phyloP scores from a whole-genome alignment of 495 filamentous ascomycete genomes.

The Cercophora newfieldiana region DNA sequence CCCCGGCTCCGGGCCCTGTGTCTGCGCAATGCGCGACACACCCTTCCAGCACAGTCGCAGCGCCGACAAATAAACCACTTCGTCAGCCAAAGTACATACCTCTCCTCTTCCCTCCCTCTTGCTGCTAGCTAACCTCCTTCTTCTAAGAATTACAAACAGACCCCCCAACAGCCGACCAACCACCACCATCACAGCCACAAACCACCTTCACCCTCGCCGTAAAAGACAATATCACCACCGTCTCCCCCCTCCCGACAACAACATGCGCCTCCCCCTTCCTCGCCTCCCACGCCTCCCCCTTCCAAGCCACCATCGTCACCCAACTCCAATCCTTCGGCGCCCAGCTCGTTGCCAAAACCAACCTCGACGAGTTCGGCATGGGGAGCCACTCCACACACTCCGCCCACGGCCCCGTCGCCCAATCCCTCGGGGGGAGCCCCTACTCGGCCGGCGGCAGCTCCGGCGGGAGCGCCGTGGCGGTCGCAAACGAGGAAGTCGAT shows the following conservation, averaged over 20 bases:
- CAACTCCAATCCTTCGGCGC: constrained; percentile 65
- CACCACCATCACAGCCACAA: background rate
- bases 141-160: background rate
- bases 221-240: constrained; percentile 88
- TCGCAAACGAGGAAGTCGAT: constrained; percentile 68
- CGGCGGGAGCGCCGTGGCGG: constrained; percentile 87
- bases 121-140: background rate
- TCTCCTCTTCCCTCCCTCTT: background rate
- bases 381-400: constrained; percentile 85
- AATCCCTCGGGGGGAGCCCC: constrained; percentile 14
- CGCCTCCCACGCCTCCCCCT: constrained; percentile 70
- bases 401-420: constrained; percentile 63
- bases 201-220: constrained; percentile 59
- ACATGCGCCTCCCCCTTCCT: constrained; percentile 81
- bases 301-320: constrained; percentile 76
- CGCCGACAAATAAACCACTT: constrained; percentile 36
- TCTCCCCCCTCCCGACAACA: constrained; percentile 57
- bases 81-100: constrained; percentile 26
- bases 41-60: constrained; percentile 15
- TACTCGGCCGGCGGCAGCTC: constrained; percentile 91
- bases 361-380: constrained; percentile 98
- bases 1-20: constrained; percentile 24
- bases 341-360: constrained; percentile 74
- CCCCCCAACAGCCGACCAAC: constrained; percentile 6
- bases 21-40: constrained; percentile 20